Evolutionary conservation across 306 rosid species (phyloP).

Genomic region (Styphnolobium japonicum): DNA sequence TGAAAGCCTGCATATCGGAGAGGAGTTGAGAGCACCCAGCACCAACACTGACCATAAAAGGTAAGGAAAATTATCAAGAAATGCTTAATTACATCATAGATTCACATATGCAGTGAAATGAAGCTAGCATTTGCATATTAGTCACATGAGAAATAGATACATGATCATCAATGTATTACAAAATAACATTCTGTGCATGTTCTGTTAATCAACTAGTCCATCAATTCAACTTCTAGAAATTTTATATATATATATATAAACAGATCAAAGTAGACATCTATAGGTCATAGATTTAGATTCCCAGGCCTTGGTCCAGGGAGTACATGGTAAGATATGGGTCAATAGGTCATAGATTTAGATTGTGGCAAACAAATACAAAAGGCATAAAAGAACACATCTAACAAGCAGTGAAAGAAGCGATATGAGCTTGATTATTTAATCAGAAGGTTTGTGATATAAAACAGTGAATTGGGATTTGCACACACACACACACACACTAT

Average conservation of each 20-base stretch:
- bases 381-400: background rate
- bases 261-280: background rate
- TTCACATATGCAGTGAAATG: conserved; percentile 11
- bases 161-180: conserved; percentile 17
- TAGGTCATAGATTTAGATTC: background rate
- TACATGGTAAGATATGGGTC: background rate
- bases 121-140: conserved; percentile 14
- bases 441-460: conserved; percentile 14
- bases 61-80: conserved; percentile 39
- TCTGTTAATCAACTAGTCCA: background rate
- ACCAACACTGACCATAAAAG: conserved; percentile 81
- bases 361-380: background rate
- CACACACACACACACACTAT: too few relatives aligned
- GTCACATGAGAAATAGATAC: conserved; percentile 9
- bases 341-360: conserved; percentile 6
- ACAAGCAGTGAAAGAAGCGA: background rate
- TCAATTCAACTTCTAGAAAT: conserved; percentile 6
- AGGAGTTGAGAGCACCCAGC: conserved; percentile 99
- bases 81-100: background rate
- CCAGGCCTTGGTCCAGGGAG: background rate
- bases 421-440: background rate
- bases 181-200: background rate
- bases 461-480: background rate
- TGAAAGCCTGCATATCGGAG: conserved; percentile 99
- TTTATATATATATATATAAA: conserved; percentile 11